Evolutionary conservation across 441 rosid genomes (phyloP).

Genomic region (Euphorbia corollata): DNA sequence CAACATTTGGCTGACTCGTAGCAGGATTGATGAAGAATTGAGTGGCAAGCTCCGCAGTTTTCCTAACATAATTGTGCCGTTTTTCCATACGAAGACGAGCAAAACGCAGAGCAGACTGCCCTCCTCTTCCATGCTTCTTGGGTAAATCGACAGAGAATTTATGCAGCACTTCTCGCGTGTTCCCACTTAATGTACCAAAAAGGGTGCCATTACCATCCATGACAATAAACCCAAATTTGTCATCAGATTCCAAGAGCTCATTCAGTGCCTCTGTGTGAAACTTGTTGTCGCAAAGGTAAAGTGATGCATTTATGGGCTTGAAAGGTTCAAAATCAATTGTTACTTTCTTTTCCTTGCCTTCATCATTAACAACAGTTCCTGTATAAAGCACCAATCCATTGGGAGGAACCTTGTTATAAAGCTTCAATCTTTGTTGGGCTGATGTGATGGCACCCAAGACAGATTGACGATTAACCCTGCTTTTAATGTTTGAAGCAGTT

Average conservation of each 20-base stretch:
- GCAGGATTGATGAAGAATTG: slow-evolving; percentile 79
- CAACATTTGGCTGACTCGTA: slow-evolving; percentile 75
- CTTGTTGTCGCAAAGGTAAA: slow-evolving; percentile 76
- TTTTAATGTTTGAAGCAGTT: slow-evolving; percentile 75
- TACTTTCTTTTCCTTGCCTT: slow-evolving; percentile 85
- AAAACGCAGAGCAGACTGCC: slow-evolving; percentile 83
- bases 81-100: slow-evolving; percentile 91
- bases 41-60: slow-evolving; percentile 80
- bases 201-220: slow-evolving; percentile 86
- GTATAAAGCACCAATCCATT: slow-evolving; percentile 78
- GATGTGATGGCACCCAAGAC: slow-evolving; percentile 78
- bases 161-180: slow-evolving; percentile 74
- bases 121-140: slow-evolving; percentile 93
- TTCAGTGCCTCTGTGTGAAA: slow-evolving; percentile 74
- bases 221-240: slow-evolving; percentile 71
- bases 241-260: slow-evolving; percentile 73
- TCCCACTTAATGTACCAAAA: slow-evolving; percentile 77
- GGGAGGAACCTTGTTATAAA: slow-evolving; percentile 73
- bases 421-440: slow-evolving; percentile 76
- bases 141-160: slow-evolving; percentile 80
- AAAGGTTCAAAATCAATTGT: slow-evolving; percentile 85
- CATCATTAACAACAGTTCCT: slow-evolving; percentile 72
- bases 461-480: slow-evolving; percentile 75
- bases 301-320: slow-evolving; percentile 70
- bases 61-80: slow-evolving; percentile 75